Evolutionary conservation across 345 rosid genomes (phyloP).

Genomic region (Microcos paniculata): DNA sequence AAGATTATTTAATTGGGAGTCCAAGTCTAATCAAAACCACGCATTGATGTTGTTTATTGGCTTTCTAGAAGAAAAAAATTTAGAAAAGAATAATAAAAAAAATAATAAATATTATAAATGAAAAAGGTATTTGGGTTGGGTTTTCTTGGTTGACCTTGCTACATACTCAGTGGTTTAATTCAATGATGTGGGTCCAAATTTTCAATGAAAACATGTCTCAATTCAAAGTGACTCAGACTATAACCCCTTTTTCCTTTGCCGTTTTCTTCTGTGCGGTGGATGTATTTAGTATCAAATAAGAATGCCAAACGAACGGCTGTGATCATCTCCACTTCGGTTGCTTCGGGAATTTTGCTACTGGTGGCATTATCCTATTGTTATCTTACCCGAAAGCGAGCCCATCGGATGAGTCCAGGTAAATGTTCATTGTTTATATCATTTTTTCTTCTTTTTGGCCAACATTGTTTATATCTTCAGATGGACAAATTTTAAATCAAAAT

Average conservation of each 20-base stretch:
- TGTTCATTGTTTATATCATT: no score
- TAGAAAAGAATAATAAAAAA: neutral
- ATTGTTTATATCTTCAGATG: no score
- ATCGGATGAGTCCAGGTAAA: neutral
- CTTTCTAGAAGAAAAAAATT: neutral
- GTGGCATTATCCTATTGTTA: neutral
- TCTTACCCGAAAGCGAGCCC: neutral
- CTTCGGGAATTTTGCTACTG: neutral
- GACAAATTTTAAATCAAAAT: no score
- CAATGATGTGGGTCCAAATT: neutral
- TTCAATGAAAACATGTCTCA: neutral
- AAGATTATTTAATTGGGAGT: neutral
- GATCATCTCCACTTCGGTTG: neutral
- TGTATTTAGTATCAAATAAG: neutral
- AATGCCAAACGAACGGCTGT: neutral
- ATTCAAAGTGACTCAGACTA: neutral
- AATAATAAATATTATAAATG: no score
- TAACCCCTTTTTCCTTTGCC: neutral
- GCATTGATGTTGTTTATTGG: no score
- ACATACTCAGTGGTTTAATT: neutral
- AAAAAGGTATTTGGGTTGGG: no score
- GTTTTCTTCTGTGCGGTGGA: neutral
- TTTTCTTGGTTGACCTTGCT: neutral
- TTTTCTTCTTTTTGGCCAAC: no score
- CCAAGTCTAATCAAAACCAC: neutral